Base-by-base conservation (phyloP, 1,139 yeast genomes). In the Candida sp. region DNA sequence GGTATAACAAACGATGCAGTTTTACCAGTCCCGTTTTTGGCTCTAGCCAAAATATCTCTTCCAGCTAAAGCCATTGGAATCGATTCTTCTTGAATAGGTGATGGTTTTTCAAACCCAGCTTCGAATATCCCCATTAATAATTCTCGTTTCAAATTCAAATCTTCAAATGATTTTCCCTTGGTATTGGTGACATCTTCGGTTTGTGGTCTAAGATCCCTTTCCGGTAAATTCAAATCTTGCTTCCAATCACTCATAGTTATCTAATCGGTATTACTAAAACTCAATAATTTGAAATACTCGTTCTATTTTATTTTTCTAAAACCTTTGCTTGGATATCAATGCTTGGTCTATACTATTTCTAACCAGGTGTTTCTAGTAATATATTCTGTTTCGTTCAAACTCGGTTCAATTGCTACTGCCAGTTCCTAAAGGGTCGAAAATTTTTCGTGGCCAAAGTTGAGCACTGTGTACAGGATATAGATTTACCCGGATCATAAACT, bases 1-100 rank as follows among this genome's bases (percentile, higher is more conserved):
- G 97, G 97, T 56, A 89, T 88, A 40, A 86, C 84, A 64, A 93
- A 93, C 6, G 99, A 95, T 1, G 98, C 99, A 5, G 99, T 93
- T 64, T 93, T 93, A 56, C 99, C 99, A 1, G 99, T 93, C 53
- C 99, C 99, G 65, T 95, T 95, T 65, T 93, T 95, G 40, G 99
- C 99, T 70, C 99, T 82, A n/a, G 99, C 99, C 53, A 93, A 79
- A 49, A 95, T 87, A 67, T 93, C 99, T 70, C 97, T 83, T 42
- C 99, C 98, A 40, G 95, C 86, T 42, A 93, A 77, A 1, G 98
- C 97, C 63, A 90, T 87, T 3, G 99, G 99, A 47, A 93, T 93
- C 11, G 97, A 82, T 65, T 91, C 99, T 71, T 93, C 98, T 70
- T 93, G 99, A 60, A 93, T 90, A 21, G 99, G 99, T 21, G 97